Conservation (phyloP, 768 basidiomycete genomes). For the Trametes punicea region DNA sequence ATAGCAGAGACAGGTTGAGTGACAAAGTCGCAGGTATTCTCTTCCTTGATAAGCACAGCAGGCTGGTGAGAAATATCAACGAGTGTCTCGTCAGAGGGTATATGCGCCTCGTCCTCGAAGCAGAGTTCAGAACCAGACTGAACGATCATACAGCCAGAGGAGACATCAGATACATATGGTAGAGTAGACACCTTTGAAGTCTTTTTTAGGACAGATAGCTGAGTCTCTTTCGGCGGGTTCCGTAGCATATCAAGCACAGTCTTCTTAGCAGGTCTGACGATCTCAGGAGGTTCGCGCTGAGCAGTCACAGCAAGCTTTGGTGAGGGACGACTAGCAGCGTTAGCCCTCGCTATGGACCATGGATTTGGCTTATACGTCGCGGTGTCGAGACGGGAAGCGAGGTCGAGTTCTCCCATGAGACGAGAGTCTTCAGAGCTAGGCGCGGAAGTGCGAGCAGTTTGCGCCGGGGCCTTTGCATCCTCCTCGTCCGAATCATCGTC, state of each 20-base stretch:
- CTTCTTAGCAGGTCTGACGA: background rate
- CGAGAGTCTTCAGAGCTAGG: constrained; percentile 26
- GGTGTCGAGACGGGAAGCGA: constrained; percentile 55
- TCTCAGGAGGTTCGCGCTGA: background rate
- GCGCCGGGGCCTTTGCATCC: background rate
- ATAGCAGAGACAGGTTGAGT: too few relatives aligned
- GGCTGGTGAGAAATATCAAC: constrained; percentile 6
- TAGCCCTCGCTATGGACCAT: constrained; percentile 77
- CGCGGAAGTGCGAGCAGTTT: background rate
- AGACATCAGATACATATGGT: background rate
- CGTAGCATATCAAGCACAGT: constrained; percentile 2
- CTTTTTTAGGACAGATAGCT: too few relatives aligned
- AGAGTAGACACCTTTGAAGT: too few relatives aligned
- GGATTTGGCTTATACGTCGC: constrained; percentile 73
- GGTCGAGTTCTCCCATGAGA: constrained; percentile 50
- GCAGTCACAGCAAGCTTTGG: background rate
- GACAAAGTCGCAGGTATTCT: background rate
- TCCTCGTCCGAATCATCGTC: constrained; percentile 24
- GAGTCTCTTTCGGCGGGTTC: background rate
- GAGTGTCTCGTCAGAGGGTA: constrained; percentile 19
- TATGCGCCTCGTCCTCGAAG: constrained; percentile 1
- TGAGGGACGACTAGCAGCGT: constrained; percentile 53
- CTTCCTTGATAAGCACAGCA: background rate
- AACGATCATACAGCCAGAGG: background rate
- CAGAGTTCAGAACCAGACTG: background rate